A percentile compares a stretch with the other conserved stretches of the same genome.
phyloP scores from a whole-genome alignment of 2,329 filamentous ascomycete genomes.

The Colletotrichum sp. region DNA sequence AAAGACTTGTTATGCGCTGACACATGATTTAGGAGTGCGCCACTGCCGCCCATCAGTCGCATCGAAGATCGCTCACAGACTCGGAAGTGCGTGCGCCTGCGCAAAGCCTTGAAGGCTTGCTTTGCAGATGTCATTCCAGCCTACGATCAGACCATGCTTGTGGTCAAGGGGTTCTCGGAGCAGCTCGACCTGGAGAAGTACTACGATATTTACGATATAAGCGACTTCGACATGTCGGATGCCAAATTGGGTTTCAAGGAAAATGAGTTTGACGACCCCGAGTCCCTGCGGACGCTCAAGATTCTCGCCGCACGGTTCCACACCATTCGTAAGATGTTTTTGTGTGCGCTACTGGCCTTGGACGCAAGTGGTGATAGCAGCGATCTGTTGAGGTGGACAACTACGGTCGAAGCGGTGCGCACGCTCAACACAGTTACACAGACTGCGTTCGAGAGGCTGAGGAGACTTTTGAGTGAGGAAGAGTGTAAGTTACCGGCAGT shows the following conservation, averaged over 20 bases:
- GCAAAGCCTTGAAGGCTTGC: constrained; percentile 74
- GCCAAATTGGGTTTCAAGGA: constrained; percentile 69
- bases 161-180: constrained; percentile 76
- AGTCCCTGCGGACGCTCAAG: constrained; percentile 82
- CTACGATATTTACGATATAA: constrained; percentile 87
- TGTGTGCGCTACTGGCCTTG: constrained; percentile 88
- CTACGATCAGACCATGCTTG: constrained; percentile 73
- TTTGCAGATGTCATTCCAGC: constrained; percentile 73
- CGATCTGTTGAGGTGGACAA: constrained; percentile 81
- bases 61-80: constrained; percentile 83
- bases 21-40: constrained; percentile 69
- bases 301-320: constrained; percentile 82
- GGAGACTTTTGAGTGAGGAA: constrained; percentile 76
- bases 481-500: constrained; percentile 63
- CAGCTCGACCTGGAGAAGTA: constrained; percentile 88
- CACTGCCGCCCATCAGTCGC: constrained; percentile 88
- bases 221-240: constrained; percentile 73
- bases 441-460: constrained; percentile 68
- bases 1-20: constrained; percentile 4
- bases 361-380: constrained; percentile 79
- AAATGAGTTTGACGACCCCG: constrained; percentile 74
- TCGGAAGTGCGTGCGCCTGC: constrained; percentile 80
- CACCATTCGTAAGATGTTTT: constrained; percentile 80
- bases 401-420: constrained; percentile 77
- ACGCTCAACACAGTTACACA: constrained; percentile 66